Conservation (phyloP, 352 stramenopile genomes). For the Phytophthora tentaculata region DNA sequence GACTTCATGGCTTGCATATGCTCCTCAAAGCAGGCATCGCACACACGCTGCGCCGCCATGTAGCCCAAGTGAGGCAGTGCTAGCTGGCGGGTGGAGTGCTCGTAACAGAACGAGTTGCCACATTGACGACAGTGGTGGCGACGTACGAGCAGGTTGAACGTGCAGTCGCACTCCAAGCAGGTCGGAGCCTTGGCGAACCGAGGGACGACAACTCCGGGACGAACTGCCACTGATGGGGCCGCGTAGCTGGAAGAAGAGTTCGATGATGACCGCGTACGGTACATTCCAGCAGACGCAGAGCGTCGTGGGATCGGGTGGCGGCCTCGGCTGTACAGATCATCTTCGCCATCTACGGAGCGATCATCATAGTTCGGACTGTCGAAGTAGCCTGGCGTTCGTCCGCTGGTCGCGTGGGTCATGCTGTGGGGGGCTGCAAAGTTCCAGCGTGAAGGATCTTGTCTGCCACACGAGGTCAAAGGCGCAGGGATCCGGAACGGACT, state of each 20-base stretch:
- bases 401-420: conserved; percentile 27
- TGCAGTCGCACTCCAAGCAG: conserved; percentile 76
- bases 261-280: conserved; percentile 41
- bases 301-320: conserved; percentile 37
- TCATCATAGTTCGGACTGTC: conserved; percentile 35
- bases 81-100: conserved; percentile 81
- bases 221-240: conserved; percentile 26
- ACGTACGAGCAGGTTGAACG: conserved; percentile 72
- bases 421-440: conserved; percentile 31
- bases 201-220: conserved; percentile 45
- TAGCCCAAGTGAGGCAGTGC: conserved; percentile 75
- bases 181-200: conserved; percentile 73
- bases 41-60: conserved; percentile 78
- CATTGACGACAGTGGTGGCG: conserved; percentile 88
- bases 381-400: conserved; percentile 32
- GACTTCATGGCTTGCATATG: conserved; percentile 53
- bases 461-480: conserved; percentile 35
- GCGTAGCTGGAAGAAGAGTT: conserved; percentile 39
- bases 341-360: conserved; percentile 31
- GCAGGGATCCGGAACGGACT: conserved; percentile 19
- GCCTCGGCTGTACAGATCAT: conserved; percentile 27
- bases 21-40: conserved; percentile 82
- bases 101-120: conserved; percentile 86
- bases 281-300: conserved; percentile 44
- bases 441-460: conserved; percentile 27